phyloP scores from a whole-genome alignment of 2,329 filamentous ascomycete genomes.

The Aureobasidium zeae region DNA sequence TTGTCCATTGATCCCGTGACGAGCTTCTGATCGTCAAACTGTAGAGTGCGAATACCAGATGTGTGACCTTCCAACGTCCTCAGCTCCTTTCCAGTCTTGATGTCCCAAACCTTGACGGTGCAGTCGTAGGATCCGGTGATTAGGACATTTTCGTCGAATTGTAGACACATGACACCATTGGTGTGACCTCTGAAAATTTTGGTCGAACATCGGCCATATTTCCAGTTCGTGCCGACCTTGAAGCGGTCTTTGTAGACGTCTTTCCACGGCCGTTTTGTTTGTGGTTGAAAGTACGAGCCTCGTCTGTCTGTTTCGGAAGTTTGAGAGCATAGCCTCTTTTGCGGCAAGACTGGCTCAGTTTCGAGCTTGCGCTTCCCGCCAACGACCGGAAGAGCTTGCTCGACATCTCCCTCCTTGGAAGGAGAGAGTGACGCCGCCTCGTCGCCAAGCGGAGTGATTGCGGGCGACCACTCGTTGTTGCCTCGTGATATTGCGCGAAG shows the following conservation, averaged over 20 bases:
- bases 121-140: conserved; percentile 92
- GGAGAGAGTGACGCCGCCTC: background rate
- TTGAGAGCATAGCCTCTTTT: conserved; percentile 30
- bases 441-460: conserved; percentile 36
- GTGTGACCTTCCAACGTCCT: conserved; percentile 78
- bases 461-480: conserved; percentile 44
- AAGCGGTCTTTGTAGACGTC: conserved; percentile 93
- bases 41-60: conserved; percentile 73
- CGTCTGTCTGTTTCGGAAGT: conserved; percentile 21
- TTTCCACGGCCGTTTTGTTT: conserved; percentile 67
- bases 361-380: conserved; percentile 18
- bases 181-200: conserved; percentile 78
- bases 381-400: conserved; percentile 4
- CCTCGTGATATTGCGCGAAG: conserved; percentile 54
- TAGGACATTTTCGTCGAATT: conserved; percentile 80
- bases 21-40: conserved; percentile 86
- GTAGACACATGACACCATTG: conserved; percentile 73
- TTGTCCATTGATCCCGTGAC: conserved; percentile 84
- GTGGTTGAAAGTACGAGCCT: conserved; percentile 39
- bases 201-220: conserved; percentile 79
- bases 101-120: conserved; percentile 93
- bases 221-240: conserved; percentile 96
- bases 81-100: conserved; percentile 76
- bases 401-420: background rate
- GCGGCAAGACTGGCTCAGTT: background rate